Conservation (phyloP, 2,329 filamentous ascomycete genomes). For the Phyllosticta capitalensis region DNA sequence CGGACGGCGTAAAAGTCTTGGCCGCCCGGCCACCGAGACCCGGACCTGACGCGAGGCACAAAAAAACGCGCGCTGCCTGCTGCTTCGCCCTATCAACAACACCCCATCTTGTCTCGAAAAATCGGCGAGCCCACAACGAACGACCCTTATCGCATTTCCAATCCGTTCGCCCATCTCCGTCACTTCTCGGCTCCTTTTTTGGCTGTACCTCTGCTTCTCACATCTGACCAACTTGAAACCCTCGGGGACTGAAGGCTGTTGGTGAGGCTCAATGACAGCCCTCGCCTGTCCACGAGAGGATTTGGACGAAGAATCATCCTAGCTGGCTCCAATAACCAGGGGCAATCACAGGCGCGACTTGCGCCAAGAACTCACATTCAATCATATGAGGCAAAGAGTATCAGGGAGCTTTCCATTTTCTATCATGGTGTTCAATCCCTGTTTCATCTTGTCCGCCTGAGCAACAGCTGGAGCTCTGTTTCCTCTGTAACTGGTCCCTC, state of each 20-base stretch:
- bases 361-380: neutral
- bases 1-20: neutral
- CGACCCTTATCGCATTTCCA: neutral
- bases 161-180: neutral
- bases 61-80: neutral
- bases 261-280: neutral
- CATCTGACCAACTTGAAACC: neutral
- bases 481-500: conserved; percentile 48
- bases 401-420: neutral
- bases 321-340: neutral
- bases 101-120: neutral
- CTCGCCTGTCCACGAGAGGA: neutral
- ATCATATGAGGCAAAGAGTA: neutral
- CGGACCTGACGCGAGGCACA: neutral
- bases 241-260: neutral
- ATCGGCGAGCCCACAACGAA: neutral
- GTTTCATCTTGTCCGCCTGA: conserved; percentile 35
- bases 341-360: neutral
- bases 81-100: neutral
- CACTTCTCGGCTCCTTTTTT: neutral
- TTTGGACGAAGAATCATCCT: neutral
- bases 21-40: neutral
- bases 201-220: neutral
- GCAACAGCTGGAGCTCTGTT: conserved; percentile 39
- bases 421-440: neutral